Conservation (phyloP, 257 asterid genomes). For the Cynanchum wilfordii region DNA sequence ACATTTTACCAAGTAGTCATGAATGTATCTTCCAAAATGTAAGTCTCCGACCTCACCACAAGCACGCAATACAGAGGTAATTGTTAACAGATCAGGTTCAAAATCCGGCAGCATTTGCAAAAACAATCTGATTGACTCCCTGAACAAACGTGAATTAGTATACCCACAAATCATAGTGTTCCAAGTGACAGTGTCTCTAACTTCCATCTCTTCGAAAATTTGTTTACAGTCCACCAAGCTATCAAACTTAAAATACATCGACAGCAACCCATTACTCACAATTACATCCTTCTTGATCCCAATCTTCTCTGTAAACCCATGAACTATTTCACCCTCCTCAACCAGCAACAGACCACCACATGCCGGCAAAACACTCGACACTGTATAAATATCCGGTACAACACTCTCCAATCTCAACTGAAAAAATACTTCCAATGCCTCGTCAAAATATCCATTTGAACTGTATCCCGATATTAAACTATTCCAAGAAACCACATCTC, state of each 20-base stretch:
- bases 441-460: constrained; percentile 56
- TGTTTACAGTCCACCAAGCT: constrained; percentile 34
- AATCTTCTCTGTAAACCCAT: constrained; percentile 56
- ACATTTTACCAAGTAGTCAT: constrained; percentile 50
- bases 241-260: constrained; percentile 67
- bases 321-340: constrained; percentile 52
- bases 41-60: constrained; percentile 61
- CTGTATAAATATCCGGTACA: constrained; percentile 49
- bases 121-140: constrained; percentile 50
- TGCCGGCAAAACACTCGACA: constrained; percentile 48
- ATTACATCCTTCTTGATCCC: constrained; percentile 44
- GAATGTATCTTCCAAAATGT: constrained; percentile 50
- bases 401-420: constrained; percentile 37
- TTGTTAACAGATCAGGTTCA: constrained; percentile 60
- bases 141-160: constrained; percentile 42
- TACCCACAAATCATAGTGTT: constrained; percentile 67
- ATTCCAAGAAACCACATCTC: constrained; percentile 82
- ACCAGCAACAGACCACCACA: constrained; percentile 60
- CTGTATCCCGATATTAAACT: constrained; percentile 71
- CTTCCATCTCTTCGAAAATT: constrained; percentile 54
- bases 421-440: constrained; percentile 46
- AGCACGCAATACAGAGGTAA: constrained; percentile 61
- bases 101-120: constrained; percentile 43
- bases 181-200: constrained; percentile 64
- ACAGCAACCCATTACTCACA: constrained; percentile 55